Evolutionary conservation across 768 basidiomycete species (phyloP).

Genomic region (Nevesoporus exiguus): DNA sequence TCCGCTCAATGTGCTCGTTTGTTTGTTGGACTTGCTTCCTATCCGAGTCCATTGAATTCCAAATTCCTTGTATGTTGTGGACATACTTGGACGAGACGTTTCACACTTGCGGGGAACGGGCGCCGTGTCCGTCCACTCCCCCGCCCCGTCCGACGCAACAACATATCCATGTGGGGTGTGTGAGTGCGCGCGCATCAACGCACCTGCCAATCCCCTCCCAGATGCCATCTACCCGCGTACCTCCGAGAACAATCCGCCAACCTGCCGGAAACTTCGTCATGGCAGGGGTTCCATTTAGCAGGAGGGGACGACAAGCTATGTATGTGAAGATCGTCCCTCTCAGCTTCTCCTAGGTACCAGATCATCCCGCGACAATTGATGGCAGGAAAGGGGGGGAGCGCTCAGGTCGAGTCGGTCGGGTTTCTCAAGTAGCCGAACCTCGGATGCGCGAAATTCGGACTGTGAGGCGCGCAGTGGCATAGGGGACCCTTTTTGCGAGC

Average conservation of each 20-base stretch:
- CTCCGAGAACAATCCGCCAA: slow-evolving; percentile 3
- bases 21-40: neutral
- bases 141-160: neutral
- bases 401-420: neutral
- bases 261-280: slow-evolving; percentile 12
- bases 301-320: neutral
- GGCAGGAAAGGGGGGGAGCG: neutral
- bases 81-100: slow-evolving; percentile 8
- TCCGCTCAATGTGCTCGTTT: neutral
- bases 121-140: neutral
- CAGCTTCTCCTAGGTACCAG: slow-evolving; percentile 1
- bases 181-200: neutral
- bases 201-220: neutral
- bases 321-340: slow-evolving; percentile 3
- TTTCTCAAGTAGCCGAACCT: neutral
- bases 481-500: too few species aligned
- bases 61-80: neutral
- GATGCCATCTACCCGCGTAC: neutral
- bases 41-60: slow-evolving; percentile 2
- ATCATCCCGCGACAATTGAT: slow-evolving; percentile 8
- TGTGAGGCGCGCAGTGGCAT: neutral
- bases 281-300: too few species aligned
- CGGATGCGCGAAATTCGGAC: neutral
- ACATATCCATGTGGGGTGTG: neutral
- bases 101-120: slow-evolving; percentile 10